Conservation (phyloP, 2,329 filamentous ascomycete species). For the Claviceps sorghi region DNA sequence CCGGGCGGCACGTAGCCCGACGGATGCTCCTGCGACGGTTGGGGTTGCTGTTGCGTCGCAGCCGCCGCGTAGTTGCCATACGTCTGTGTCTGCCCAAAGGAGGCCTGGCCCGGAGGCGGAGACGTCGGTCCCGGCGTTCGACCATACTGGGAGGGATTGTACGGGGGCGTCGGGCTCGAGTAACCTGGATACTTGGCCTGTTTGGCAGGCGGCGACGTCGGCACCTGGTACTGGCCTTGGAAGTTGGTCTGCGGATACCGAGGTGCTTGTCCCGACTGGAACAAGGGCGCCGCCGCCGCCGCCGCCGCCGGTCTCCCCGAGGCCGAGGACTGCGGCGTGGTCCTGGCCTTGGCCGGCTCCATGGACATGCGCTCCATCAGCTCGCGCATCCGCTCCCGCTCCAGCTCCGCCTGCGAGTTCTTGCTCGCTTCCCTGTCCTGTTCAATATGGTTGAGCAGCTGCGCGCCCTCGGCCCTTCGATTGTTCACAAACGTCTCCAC, state of each 20-base stretch:
- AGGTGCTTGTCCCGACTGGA: slow-evolving; percentile 30
- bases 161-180: slow-evolving; percentile 30
- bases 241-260: slow-evolving; percentile 41
- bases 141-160: slow-evolving; percentile 46
- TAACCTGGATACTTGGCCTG: slow-evolving; percentile 29
- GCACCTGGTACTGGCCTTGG: slow-evolving; percentile 43
- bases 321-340: slow-evolving; percentile 15
- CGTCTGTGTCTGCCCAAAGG: slow-evolving; percentile 28
- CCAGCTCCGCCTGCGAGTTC: slow-evolving; percentile 54
- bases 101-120: slow-evolving; percentile 46
- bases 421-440: slow-evolving; percentile 53
- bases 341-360: slow-evolving; percentile 37
- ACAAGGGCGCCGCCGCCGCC: slow-evolving; percentile 30
- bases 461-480: slow-evolving; percentile 74
- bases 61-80: slow-evolving; percentile 23
- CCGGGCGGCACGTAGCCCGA: slow-evolving; percentile 36
- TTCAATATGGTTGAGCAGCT: slow-evolving; percentile 79
- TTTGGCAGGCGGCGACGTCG: slow-evolving; percentile 39
- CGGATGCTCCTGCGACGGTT: slow-evolving; percentile 14
- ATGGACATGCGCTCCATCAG: slow-evolving; percentile 95
- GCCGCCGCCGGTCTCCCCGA: slow-evolving; percentile 13
- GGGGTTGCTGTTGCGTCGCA: slow-evolving; percentile 8
- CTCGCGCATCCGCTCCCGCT: slow-evolving; percentile 73
- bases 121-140: slow-evolving; percentile 43
- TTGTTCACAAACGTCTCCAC: slow-evolving; percentile 97